Evolutionary conservation across 768 basidiomycete genomes (phyloP).

Genomic region (Naganishia randhawae): DNA sequence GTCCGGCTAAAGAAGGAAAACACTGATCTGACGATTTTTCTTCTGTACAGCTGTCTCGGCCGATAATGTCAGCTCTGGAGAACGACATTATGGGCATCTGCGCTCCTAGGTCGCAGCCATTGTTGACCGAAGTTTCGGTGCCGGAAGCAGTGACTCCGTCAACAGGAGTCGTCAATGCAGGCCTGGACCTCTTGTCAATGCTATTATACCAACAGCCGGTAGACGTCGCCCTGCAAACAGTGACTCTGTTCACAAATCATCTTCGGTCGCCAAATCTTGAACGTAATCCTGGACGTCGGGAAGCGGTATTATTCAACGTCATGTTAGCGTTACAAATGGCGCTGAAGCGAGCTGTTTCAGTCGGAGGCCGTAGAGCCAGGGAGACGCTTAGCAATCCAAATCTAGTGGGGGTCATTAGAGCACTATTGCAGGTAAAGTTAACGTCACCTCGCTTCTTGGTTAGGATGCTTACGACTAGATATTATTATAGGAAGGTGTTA

Average conservation of each 20-base stretch:
- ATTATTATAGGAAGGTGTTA: constrained; percentile 60
- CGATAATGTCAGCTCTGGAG: constrained; percentile 77
- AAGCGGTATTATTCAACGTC: constrained; percentile 77
- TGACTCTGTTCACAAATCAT: constrained; percentile 48
- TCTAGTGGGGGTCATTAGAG: constrained; percentile 32
- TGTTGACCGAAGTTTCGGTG: background rate
- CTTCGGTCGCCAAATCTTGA: constrained; percentile 74
- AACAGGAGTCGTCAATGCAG: constrained; percentile 80
- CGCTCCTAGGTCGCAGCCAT: constrained; percentile 34
- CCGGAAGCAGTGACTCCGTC: constrained; percentile 63
- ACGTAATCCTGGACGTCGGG: constrained; percentile 77
- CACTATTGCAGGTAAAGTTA: constrained; percentile 40
- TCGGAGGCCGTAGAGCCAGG: constrained; percentile 36
- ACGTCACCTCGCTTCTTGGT: constrained; percentile 32
- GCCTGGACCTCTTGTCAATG: constrained; percentile 78
- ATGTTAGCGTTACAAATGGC: constrained; percentile 69
- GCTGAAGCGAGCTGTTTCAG: constrained; percentile 52
- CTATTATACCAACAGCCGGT: constrained; percentile 75
- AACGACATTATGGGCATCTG: constrained; percentile 76
- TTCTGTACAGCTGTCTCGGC: constrained; percentile 61
- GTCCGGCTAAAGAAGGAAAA: background rate
- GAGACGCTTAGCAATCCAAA: constrained; percentile 40
- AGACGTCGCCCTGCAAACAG: constrained; percentile 47
- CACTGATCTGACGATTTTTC: background rate
- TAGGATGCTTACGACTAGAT: constrained; percentile 44